phyloP scores from a whole-genome alignment of 2,329 filamentous ascomycete genomes.

The Ophiostoma novo-ulmi region DNA sequence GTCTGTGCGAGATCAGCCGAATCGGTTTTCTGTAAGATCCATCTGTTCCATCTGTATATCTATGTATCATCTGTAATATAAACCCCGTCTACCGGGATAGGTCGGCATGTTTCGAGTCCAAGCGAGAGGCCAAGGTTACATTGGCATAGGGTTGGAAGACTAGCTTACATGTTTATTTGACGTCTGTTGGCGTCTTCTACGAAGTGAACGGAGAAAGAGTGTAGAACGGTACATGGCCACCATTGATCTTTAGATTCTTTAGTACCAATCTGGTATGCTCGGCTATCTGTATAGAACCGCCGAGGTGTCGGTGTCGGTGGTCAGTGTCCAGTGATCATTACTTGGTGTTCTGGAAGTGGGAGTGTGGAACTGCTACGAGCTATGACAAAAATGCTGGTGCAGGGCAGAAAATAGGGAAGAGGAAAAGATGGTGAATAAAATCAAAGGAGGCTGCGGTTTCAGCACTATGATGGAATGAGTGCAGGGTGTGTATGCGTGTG shows the following conservation, averaged over 20 bases:
- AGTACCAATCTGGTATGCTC: not conserved
- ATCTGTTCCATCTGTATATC: not conserved
- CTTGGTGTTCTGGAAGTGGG: not conserved
- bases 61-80: not conserved
- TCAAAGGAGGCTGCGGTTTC: not conserved
- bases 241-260: not conserved
- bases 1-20: conserved; percentile 15
- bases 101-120: conserved; percentile 6
- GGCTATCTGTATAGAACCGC: not conserved
- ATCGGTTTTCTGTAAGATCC: not conserved
- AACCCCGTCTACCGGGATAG: conserved; percentile 6
- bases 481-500: not conserved
- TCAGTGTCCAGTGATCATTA: not conserved
- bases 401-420: not conserved
- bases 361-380: not conserved
- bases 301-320: not conserved
- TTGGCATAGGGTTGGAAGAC: not conserved
- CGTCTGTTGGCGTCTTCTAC: not conserved
- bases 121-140: conserved; percentile 15
- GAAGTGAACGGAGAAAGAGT: not conserved
- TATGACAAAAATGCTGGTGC: not conserved
- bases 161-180: not conserved
- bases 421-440: not conserved
- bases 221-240: not conserved
- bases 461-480: not conserved